Evolutionary conservation across 2,329 filamentous ascomycete genomes (phyloP), one percentile per base, ranked within the genome.

Genomic region (Fusarium sororula): DNA sequence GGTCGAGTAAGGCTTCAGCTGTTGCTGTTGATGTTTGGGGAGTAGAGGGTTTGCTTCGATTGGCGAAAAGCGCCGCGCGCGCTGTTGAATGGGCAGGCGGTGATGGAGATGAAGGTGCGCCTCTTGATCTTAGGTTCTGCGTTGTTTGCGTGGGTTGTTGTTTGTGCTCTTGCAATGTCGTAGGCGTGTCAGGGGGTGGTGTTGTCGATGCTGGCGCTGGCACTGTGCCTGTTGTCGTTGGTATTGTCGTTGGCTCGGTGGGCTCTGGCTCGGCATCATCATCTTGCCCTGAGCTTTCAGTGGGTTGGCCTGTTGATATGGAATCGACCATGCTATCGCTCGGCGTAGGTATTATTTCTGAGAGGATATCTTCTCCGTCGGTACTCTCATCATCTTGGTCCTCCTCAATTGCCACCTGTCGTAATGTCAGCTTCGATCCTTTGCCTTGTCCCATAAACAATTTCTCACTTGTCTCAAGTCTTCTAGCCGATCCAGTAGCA

Each of bases 1-100:
- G 89, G 76, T 93, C 90, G 48, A 98, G 89, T 38, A 95, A 88
- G 2, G 91, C 88, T 84, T 97, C 94, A 2, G 90, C 87, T 22
- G 89, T 88, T 15, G 89, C 85, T 3, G 86, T 86, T 9, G 86
- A 84, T 7, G 82, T 77, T 62, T 82, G 76, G 3, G 81, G 78
- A 28, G 83, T 78, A 12, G 83, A 76, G 17, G 83, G 77, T 18
- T 82, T 80, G 62, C 82, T 78, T 50, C 81, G 81, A 72, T 76
- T 81, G 54, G 84, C 84, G 75, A 87, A 86, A 68, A 87, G 85
- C 22, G 84, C 82, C 12, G 83, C 83, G 62, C 85, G 84, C 18
- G 81, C 82, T 3, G 82, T 83, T 7, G 81, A 79, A 62, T 84
- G 80, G 24, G 80, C 74, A 3, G 76, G 66, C 0, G 75, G 51